Evolutionary conservation across 2,329 filamentous ascomycete species (phyloP).

Genomic region (Phialophora verrucosa): DNA sequence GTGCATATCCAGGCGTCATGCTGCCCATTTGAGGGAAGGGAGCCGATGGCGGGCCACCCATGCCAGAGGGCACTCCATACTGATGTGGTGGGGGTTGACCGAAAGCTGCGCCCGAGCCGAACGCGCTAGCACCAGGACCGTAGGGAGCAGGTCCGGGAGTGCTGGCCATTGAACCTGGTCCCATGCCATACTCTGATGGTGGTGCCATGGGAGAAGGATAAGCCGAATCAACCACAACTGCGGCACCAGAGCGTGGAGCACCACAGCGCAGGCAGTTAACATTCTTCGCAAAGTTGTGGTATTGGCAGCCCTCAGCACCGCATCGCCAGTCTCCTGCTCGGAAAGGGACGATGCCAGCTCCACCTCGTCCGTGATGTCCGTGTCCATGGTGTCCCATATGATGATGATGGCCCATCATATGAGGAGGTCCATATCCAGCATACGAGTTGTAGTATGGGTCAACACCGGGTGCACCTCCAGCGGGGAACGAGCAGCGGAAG

Average conservation of each 20-base stretch:
- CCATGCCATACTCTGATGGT: conserved; percentile 77
- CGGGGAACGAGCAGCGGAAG: conserved; percentile 99
- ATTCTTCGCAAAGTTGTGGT: conserved; percentile 99
- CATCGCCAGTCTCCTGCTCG: conserved; percentile 99
- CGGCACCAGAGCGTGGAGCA: conserved; percentile 89
- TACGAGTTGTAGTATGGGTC: conserved; percentile 74
- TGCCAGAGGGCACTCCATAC: conserved; percentile 85
- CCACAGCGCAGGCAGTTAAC: conserved; percentile 96
- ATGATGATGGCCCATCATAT: conserved; percentile 77
- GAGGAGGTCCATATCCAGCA: conserved; percentile 65
- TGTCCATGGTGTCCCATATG: conserved; percentile 61
- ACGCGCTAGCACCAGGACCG: conserved; percentile 70
- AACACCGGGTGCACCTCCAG: conserved; percentile 76
- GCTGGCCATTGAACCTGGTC: conserved; percentile 82
- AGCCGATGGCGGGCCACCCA: conserved; percentile 74
- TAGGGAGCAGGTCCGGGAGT: conserved; percentile 79
- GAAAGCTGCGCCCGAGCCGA: conserved; percentile 65
- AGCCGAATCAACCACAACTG: conserved; percentile 90
- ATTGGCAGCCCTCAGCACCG: conserved; percentile 93
- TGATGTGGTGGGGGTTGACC: conserved; percentile 76
- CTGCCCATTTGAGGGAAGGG: conserved; percentile 69
- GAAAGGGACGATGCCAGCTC: conserved; percentile 90
- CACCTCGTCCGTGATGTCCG: conserved; percentile 62
- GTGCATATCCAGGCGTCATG: conserved; percentile 80
- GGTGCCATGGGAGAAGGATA: conserved; percentile 91